Evolutionary conservation across 495 filamentous ascomycete species (phyloP).

Genomic region (Annulohypoxylon maeteangense): DNA sequence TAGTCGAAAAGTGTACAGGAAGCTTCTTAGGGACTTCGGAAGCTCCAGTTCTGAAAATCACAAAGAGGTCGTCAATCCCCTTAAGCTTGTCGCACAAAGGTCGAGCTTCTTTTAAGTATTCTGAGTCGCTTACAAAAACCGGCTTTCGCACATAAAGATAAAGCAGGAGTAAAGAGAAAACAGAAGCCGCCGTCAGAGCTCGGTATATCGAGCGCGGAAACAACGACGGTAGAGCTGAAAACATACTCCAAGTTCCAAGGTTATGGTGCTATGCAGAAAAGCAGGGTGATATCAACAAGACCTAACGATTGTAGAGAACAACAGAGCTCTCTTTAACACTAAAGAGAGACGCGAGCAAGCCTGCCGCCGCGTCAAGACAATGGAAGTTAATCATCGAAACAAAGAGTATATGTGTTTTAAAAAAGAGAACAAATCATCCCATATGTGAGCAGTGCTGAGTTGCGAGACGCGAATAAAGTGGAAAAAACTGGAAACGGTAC

Average conservation of each 20-base stretch:
- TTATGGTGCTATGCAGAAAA: neutral
- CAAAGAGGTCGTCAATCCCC: slow-evolving; percentile 47
- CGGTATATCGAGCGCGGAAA: slow-evolving; percentile 31
- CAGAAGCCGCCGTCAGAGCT: slow-evolving; percentile 20
- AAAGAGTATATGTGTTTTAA: neutral
- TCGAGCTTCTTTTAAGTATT: neutral
- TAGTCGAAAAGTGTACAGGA: slow-evolving; percentile 59
- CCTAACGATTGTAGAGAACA: slow-evolving; percentile 2
- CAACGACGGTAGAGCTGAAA: slow-evolving; percentile 24
- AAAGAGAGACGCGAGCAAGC: slow-evolving; percentile 17
- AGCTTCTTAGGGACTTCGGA: slow-evolving; percentile 60
- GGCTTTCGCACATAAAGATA: slow-evolving; percentile 31
- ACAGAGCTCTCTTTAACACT: slow-evolving; percentile 11
- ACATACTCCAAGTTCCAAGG: slow-evolving; percentile 23
- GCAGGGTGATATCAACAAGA: neutral
- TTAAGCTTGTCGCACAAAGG: slow-evolving; percentile 39
- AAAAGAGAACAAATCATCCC: neutral
- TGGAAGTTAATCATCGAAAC: slow-evolving; percentile 1
- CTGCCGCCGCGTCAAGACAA: slow-evolving; percentile 16
- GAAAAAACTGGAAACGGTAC: neutral
- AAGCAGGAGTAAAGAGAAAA: slow-evolving; percentile 31
- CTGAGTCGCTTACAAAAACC: neutral
- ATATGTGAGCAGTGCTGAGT: neutral
- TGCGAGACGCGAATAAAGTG: slow-evolving; percentile 1
- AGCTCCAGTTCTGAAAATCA: slow-evolving; percentile 61